These are phyloP conservation scores for Apophysomyces ossiformis DNA, from an alignment of 371 early-diverging fungal species.

Conservation along the genomic window DNA sequence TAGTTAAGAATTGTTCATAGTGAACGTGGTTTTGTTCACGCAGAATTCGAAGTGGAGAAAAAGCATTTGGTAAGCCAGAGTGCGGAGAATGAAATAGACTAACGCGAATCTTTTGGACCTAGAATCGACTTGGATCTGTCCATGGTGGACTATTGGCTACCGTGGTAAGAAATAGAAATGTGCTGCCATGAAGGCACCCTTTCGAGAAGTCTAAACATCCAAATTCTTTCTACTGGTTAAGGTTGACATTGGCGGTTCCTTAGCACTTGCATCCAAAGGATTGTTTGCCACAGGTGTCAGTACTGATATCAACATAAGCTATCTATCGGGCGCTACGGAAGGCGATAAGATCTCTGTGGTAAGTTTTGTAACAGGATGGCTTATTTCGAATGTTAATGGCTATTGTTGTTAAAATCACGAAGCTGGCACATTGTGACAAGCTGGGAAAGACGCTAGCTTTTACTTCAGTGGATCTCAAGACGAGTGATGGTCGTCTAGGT, in stretches of 20 bases:
- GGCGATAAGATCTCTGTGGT: slow-evolving; percentile 56
- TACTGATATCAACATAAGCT: slow-evolving; percentile 68
- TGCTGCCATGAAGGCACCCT: no score
- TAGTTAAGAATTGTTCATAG: slow-evolving; percentile 53
- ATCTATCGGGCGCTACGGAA: slow-evolving; percentile 58
- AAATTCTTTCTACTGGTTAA: slow-evolving; percentile 1
- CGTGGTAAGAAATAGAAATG: slow-evolving; percentile 36
- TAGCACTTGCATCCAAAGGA: slow-evolving; percentile 66
- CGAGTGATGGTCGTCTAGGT: slow-evolving; percentile 48
- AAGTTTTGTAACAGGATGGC: slow-evolving; percentile 5
- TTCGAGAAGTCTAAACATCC: background rate
- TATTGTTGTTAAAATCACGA: background rate
- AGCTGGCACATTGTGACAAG: slow-evolving; percentile 64
- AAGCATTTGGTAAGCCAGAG: slow-evolving; percentile 51
- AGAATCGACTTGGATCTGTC: slow-evolving; percentile 64
- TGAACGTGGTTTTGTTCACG: slow-evolving; percentile 46
- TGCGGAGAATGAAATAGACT: background rate
- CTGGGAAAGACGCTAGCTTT: slow-evolving; percentile 67
- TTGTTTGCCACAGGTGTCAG: slow-evolving; percentile 66
- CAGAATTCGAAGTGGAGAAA: slow-evolving; percentile 57
- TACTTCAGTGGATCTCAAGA: slow-evolving; percentile 56
- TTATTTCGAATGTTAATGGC: background rate
- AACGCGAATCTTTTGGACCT: background rate
- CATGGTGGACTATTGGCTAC: slow-evolving; percentile 69
- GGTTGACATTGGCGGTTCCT: slow-evolving; percentile 64